A percentile compares a stretch with the other conserved stretches of the same genome.
phyloP scores from a whole-genome alignment of 768 basidiomycete genomes.

The Termitomyces sp. region DNA sequence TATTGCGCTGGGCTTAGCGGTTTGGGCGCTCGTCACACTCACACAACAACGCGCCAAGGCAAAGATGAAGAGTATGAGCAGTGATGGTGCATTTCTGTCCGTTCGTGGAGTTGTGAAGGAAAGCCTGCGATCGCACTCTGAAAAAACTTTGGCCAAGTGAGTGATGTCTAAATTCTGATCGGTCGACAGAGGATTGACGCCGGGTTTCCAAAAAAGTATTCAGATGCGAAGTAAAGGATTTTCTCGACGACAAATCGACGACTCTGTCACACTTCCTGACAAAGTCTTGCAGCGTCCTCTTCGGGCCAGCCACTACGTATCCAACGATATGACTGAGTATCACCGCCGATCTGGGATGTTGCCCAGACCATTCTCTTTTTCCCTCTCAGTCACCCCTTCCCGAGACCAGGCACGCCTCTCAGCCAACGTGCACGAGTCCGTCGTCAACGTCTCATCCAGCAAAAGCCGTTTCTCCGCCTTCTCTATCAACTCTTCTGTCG shows the following conservation, averaged over 20 bases:
- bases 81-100: slow-evolving; percentile 43
- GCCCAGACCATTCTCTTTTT: slow-evolving; percentile 41
- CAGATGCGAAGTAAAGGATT: slow-evolving; percentile 19
- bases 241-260: slow-evolving; percentile 40
- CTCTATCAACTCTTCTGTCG: slow-evolving; percentile 33
- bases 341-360: slow-evolving; percentile 38
- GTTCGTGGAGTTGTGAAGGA: slow-evolving; percentile 45
- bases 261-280: slow-evolving; percentile 50
- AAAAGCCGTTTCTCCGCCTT: slow-evolving; percentile 36
- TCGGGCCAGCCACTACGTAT: slow-evolving; percentile 20
- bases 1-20: slow-evolving; percentile 30
- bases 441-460: slow-evolving; percentile 18
- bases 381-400: slow-evolving; percentile 20
- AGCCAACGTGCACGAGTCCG: slow-evolving; percentile 15
- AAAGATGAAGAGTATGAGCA: slow-evolving; percentile 32
- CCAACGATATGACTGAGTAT: slow-evolving; percentile 40
- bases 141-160: neutral
- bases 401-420: slow-evolving; percentile 10
- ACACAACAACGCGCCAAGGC: slow-evolving; percentile 36
- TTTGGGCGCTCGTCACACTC: slow-evolving; percentile 41
- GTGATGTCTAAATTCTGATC: neutral
- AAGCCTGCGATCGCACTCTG: slow-evolving; percentile 1
- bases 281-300: slow-evolving; percentile 35
- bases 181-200: neutral
- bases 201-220: neutral